Base-by-base conservation (phyloP, 179 eudicot genomes). In the Vitellaria paradoxa region DNA sequence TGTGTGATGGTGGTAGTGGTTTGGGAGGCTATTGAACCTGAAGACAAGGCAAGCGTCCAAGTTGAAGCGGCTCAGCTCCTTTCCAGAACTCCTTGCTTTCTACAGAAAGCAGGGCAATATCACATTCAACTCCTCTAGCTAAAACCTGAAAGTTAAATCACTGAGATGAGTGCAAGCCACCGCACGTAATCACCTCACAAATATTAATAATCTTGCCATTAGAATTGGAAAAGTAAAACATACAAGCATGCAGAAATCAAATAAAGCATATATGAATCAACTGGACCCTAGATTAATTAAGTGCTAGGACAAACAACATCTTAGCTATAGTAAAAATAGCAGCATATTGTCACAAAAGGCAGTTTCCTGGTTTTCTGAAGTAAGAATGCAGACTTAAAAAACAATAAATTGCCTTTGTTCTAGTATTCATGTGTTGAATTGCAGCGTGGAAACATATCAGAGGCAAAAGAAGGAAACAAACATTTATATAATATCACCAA, bases 41-140 rank as follows among this genome's bases (percentile, higher is more conserved):
- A 80, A 95, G 92, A 82, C 81, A 79, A 76, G 99, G 99, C 88
- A 93, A 82, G 70, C 82, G 87, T 61, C 99, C 99, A 78, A 95
- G 84, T 11, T 83, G 81, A 62, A 95, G 88, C 46, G 99, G 92
- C 81, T 91, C 95, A 53, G 91, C 93, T 77, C 92, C 99, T 82
- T 87, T 76, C 99, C 99, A 95, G 81, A 95, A 95, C 42, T 87
- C 90, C 83, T 91, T 85, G 72, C 87, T 93, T 81, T 95, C 99
- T 75, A 95, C 97, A 49, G 97, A 82, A 70, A 95, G 97, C 86
- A 95, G 85, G 68, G 99, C 99, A 77, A 95, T 82, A 77, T 95
- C 99, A 83, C 99, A 95, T 77, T 93, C 99, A 56, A 95, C 84
- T 17, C 99, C 99, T 86, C 87, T 88, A 80, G 99, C 97, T 82